phyloP scores from a whole-genome alignment of 2,329 filamentous ascomycete species.

The Monosporascus sp. region DNA sequence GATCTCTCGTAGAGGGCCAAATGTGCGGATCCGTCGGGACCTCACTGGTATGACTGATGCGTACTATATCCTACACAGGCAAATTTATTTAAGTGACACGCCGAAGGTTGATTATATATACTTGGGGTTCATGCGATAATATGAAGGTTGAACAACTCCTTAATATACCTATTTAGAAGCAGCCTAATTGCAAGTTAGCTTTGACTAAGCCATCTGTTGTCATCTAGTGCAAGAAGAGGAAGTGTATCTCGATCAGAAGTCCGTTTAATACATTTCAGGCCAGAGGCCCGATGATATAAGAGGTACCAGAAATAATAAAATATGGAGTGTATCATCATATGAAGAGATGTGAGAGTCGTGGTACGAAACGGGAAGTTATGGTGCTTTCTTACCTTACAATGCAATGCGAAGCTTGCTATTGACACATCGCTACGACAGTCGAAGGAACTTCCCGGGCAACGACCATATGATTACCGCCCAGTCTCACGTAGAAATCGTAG shows the following conservation, averaged over 20 bases:
- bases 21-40: no score
- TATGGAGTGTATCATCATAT: conserved; percentile 68
- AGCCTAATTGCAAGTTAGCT: neutral
- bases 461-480: no score
- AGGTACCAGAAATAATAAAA: conserved; percentile 86
- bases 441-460: no score
- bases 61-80: no score
- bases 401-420: neutral
- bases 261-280: conserved; percentile 74
- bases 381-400: conserved; percentile 29
- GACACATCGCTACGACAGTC: neutral
- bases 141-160: neutral
- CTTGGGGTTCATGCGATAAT: no score
- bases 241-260: conserved; percentile 63
- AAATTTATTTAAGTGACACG: no score
- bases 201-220: neutral
- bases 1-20: neutral
- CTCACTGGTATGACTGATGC: no score
- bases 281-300: conserved; percentile 75
- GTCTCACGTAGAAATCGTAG: no score
- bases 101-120: no score
- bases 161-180: neutral
- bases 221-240: neutral
- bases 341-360: conserved; percentile 18
- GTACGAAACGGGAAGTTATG: conserved; percentile 6